Base-by-base conservation (phyloP, 192 early-diverging fungal genomes). In the Entomortierella chlamydospora region DNA sequence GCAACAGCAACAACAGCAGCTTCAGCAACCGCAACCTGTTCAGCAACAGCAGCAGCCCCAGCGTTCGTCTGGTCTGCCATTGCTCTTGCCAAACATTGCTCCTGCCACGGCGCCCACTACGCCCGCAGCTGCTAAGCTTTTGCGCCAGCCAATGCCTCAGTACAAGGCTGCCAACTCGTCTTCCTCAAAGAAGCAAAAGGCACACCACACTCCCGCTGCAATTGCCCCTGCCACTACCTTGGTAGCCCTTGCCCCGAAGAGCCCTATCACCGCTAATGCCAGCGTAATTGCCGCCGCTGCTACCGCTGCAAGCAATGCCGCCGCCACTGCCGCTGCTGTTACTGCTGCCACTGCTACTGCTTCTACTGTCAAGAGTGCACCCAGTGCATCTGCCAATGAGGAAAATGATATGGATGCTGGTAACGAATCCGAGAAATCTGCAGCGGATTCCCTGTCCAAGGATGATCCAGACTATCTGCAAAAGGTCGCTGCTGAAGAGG, bases 401-500 rank as follows among this genome's bases (percentile, higher is more conserved):
- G n/a, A n/a, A n/a, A 61, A 67, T 29, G 68, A 66, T 18, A 61
- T 31, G 15, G 74, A 70, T 11, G 51, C 25, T 13, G 52, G 29
- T 50, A 53, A 30, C 10, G 52, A 64, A 47, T n/a, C 30, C 15
- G 76, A 70, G 31, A 11, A 51, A 5, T 66, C 63, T 20, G 41
- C 63, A 33, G 57, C 68, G 2, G 68, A 79, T 49, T 70, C 68
- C 7, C 54, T 61, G 37, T 69, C 67, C 22, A 68, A 68, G 64
- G 70, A 69, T 33, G 83, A 84, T 54, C 79, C 68, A 31, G 68
- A 72, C 8, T 61, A 72, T 47, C 49, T 61, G 17, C 64, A 69
- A 49, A 84, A 83, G 74, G 41, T 64, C 20, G 83, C 81, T 13
- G 89, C 87, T 15, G 90, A 93, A 56, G 93, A 91, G 56, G 96